These are phyloP conservation scores for Capsella rubella DNA, from an alignment of 441 rosid species.

Conservation along the genomic window DNA sequence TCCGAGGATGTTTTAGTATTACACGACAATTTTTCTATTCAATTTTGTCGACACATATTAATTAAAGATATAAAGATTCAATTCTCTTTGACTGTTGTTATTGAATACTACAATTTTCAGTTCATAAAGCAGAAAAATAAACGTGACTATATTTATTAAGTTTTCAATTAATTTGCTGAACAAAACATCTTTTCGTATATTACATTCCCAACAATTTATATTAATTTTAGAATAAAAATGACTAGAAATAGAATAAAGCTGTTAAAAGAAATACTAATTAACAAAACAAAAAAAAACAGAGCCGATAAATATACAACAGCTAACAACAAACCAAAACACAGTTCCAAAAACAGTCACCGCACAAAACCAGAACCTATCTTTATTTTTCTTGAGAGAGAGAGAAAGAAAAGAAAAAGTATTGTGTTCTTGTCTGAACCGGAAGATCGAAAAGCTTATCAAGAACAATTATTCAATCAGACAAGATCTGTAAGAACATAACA, in stretches of 20 bases:
- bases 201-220: not conserved
- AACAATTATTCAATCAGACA: slow-evolving; percentile 52
- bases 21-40: slow-evolving; percentile 34
- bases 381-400: slow-evolving; percentile 17
- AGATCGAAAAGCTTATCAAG: slow-evolving; percentile 43
- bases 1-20: slow-evolving; percentile 38
- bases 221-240: not conserved
- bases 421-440: slow-evolving; percentile 41
- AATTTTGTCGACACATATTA: slow-evolving; percentile 37
- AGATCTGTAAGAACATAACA: slow-evolving; percentile 42
- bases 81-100: not conserved
- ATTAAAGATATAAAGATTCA: slow-evolving; percentile 9
- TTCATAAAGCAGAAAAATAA: no score
- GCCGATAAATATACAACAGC: slow-evolving; percentile 48
- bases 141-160: no score
- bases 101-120: no score
- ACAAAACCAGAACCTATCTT: slow-evolving; percentile 40
- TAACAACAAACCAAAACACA: slow-evolving; percentile 41
- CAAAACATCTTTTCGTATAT: slow-evolving; percentile 7
- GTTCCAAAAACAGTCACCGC: slow-evolving; percentile 45
- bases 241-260: slow-evolving; percentile 12
- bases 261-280: not conserved
- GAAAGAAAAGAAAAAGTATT: slow-evolving; percentile 15
- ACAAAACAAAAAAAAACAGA: slow-evolving; percentile 7
- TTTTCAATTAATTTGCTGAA: not conserved